phyloP scores from a whole-genome alignment of 1,139 yeast genomes.

The Suhomyces yuchorum region DNA sequence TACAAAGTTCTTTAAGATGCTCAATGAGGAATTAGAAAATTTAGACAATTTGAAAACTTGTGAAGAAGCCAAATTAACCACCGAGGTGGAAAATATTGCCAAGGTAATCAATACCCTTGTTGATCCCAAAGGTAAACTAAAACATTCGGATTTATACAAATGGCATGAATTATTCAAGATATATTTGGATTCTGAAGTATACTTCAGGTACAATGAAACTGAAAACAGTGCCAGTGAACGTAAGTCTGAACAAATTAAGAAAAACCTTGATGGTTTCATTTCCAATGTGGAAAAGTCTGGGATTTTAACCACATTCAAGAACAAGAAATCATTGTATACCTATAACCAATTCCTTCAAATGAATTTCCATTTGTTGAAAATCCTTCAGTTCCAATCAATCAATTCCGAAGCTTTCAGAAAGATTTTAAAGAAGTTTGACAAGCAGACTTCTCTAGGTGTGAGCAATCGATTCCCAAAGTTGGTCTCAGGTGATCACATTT shows the following conservation, averaged over 20 bases:
- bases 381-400: slow-evolving; percentile 61
- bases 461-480: slow-evolving; percentile 49
- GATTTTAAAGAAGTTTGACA: slow-evolving; percentile 73
- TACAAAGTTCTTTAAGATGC: slow-evolving; percentile 57
- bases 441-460: slow-evolving; percentile 62
- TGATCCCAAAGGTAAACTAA: slow-evolving; percentile 36
- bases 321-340: slow-evolving; percentile 48
- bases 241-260: slow-evolving; percentile 39
- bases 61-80: slow-evolving; percentile 49
- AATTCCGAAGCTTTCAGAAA: slow-evolving; percentile 66
- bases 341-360: slow-evolving; percentile 54
- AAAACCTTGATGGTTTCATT: slow-evolving; percentile 45
- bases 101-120: slow-evolving; percentile 40
- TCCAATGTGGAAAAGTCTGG: slow-evolving; percentile 44
- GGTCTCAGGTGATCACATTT: slow-evolving; percentile 48
- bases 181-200: slow-evolving; percentile 68
- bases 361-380: slow-evolving; percentile 58
- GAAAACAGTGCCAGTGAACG: slow-evolving; percentile 42
- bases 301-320: slow-evolving; percentile 47
- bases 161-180: slow-evolving; percentile 71
- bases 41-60: slow-evolving; percentile 47
- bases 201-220: slow-evolving; percentile 57
- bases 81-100: slow-evolving; percentile 48
- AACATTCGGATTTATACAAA: slow-evolving; percentile 58
- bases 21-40: slow-evolving; percentile 56